Conservation (phyloP, 2,329 filamentous ascomycete genomes). For the Calonectria leucothoes region DNA sequence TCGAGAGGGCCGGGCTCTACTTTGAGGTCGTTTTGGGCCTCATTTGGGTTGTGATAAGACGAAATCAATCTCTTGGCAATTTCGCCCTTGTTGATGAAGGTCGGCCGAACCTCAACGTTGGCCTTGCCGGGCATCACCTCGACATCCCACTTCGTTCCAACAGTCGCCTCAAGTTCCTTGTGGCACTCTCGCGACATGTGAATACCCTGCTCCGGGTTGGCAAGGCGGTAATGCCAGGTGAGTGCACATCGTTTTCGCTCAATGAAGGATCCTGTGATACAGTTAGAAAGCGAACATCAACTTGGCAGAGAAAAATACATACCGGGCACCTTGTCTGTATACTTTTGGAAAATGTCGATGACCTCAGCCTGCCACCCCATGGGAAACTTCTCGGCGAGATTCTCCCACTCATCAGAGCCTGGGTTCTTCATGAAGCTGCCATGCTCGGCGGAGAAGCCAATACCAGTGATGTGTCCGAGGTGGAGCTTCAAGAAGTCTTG, state of each 20-base stretch:
- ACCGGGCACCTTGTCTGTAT: constrained; percentile 88
- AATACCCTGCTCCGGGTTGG: constrained; percentile 85
- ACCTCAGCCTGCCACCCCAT: constrained; percentile 95
- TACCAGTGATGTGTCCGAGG: constrained; percentile 87
- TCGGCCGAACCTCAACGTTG: constrained; percentile 95
- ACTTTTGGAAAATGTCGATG: constrained; percentile 85
- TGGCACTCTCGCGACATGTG: constrained; percentile 86
- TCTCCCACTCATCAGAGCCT: constrained; percentile 82
- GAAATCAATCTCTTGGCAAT: constrained; percentile 87
- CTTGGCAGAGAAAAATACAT: constrained; percentile 42
- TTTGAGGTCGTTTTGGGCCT: constrained; percentile 57
- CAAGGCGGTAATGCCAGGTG: constrained; percentile 96
- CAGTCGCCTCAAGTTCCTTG: constrained; percentile 81
- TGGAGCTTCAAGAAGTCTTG: constrained; percentile 91
- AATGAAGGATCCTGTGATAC: constrained; percentile 81
- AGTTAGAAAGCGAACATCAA: constrained; percentile 14
- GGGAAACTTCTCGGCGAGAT: constrained; percentile 85
- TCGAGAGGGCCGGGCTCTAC: constrained; percentile 69
- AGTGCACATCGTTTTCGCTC: constrained; percentile 94
- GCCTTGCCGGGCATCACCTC: constrained; percentile 98
- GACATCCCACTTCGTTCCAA: constrained; percentile 85
- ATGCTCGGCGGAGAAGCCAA: constrained; percentile 97
- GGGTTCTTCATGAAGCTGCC: constrained; percentile 94
- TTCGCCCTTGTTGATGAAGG: constrained; percentile 97
- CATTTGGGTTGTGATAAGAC: constrained; percentile 70